Percentiles rank a stretch among this genome's conserved stretches.
Evolutionary conservation across 495 filamentous ascomycete genomes (phyloP).

Genomic region (Acidomyces sp.): DNA sequence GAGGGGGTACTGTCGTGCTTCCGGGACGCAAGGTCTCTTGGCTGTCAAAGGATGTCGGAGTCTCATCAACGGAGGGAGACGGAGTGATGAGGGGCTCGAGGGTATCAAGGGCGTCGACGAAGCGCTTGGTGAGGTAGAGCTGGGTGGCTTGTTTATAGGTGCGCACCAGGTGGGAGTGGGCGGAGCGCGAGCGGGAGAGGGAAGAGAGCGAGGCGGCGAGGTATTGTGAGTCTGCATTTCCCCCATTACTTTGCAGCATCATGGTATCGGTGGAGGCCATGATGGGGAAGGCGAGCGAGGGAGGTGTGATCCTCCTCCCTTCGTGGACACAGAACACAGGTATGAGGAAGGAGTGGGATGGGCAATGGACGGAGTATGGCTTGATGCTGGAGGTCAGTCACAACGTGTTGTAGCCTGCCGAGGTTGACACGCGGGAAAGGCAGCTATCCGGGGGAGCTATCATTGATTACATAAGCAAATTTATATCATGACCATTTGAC

Average conservation of each 20-base stretch:
- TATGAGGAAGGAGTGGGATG: too few species aligned
- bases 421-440: too few species aligned
- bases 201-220: slow-evolving; percentile 39
- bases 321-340: too few species aligned
- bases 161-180: slow-evolving; percentile 56
- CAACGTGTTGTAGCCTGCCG: too few species aligned
- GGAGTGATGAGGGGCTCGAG: slow-evolving; percentile 63
- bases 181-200: slow-evolving; percentile 42
- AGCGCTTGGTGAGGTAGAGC: slow-evolving; percentile 80
- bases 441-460: too few species aligned
- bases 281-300: too few species aligned
- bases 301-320: too few species aligned
- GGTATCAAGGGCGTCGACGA: slow-evolving; percentile 74
- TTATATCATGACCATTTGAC: too few species aligned
- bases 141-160: slow-evolving; percentile 81
- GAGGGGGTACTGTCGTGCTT: slow-evolving; percentile 21
- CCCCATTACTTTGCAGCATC: slow-evolving; percentile 12
- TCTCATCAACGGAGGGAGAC: slow-evolving; percentile 22
- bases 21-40: slow-evolving; percentile 25
- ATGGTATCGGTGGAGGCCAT: slow-evolving; percentile 15
- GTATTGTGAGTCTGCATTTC: slow-evolving; percentile 23
- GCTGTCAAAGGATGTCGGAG: slow-evolving; percentile 23
- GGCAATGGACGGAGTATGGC: too few species aligned
- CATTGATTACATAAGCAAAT: too few species aligned
- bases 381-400: too few species aligned